phyloP scores from a whole-genome alignment of 352 stramenopile species.

The Phytophthora chlamydospora region DNA sequence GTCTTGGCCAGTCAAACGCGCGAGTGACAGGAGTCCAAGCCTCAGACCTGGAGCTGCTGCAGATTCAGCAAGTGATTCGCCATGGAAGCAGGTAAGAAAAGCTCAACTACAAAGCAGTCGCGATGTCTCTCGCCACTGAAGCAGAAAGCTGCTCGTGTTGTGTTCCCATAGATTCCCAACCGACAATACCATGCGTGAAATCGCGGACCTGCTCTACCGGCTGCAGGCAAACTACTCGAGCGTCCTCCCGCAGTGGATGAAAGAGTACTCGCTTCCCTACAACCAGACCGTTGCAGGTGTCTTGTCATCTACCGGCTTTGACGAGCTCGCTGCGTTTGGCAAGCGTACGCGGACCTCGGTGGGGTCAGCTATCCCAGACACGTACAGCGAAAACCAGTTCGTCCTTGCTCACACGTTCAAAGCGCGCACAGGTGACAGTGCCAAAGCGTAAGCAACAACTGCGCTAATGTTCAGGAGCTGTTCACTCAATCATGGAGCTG shows the following conservation, averaged over 20 bases:
- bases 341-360: slow-evolving; percentile 38
- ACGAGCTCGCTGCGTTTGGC: slow-evolving; percentile 50
- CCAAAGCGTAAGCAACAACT: slow-evolving; percentile 46
- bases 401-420: slow-evolving; percentile 68
- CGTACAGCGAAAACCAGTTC: slow-evolving; percentile 45
- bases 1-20: slow-evolving; percentile 32
- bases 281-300: slow-evolving; percentile 49
- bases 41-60: slow-evolving; percentile 55
- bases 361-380: slow-evolving; percentile 1
- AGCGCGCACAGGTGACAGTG: slow-evolving; percentile 60
- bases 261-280: slow-evolving; percentile 66
- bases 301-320: slow-evolving; percentile 40
- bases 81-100: slow-evolving; percentile 61
- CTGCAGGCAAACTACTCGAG: slow-evolving; percentile 50
- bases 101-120: too few species aligned
- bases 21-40: slow-evolving; percentile 24
- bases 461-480: neutral
- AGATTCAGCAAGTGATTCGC: slow-evolving; percentile 66
- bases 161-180: slow-evolving; percentile 50
- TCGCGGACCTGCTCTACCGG: slow-evolving; percentile 44
- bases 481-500: neutral
- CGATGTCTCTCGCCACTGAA: slow-evolving; percentile 1
- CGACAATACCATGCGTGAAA: slow-evolving; percentile 52
- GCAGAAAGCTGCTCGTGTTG: neutral
- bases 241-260: slow-evolving; percentile 54